A percentile compares a stretch with the other conserved stretches of the same genome.
These are phyloP conservation scores for Boletus subcaerulescens DNA, from an alignment of 768 basidiomycete genomes.

Conservation along the genomic window DNA sequence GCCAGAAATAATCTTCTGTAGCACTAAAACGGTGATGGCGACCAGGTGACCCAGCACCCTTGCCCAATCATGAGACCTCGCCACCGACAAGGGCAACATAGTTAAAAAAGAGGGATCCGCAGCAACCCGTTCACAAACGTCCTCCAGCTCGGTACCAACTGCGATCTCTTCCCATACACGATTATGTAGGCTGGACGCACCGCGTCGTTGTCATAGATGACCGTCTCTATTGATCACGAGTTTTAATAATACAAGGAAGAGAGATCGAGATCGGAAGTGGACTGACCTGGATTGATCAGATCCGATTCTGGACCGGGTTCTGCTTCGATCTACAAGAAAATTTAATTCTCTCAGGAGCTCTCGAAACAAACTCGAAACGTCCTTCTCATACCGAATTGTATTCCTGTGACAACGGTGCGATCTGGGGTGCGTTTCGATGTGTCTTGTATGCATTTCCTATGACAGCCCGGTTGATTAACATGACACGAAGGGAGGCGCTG, in stretches of 20 bases:
- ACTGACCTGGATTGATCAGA: slow-evolving; percentile 9
- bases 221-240: slow-evolving; percentile 3
- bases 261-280: too few relatives aligned
- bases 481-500: slow-evolving; percentile 7
- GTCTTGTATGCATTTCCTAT: slow-evolving; percentile 10
- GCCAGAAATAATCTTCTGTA: not conserved
- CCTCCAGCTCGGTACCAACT: not conserved
- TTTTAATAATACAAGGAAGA: not conserved
- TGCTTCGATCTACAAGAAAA: slow-evolving; percentile 9
- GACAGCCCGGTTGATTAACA: slow-evolving; percentile 10
- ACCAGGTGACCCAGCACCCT: not conserved
- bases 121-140: not conserved
- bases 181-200: slow-evolving; percentile 13
- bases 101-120: slow-evolving; percentile 4
- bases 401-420: not conserved
- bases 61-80: not conserved
- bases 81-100: not conserved
- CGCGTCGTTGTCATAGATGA: slow-evolving; percentile 14
- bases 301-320: slow-evolving; percentile 9
- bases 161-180: slow-evolving; percentile 9
- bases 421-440: slow-evolving; percentile 9
- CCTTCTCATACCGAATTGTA: not conserved
- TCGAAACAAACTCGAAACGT: too few relatives aligned
- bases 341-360: not conserved
- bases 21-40: not conserved